These are phyloP conservation scores for Microcos paniculata DNA, from an alignment of 345 rosid genomes.

Conservation along the genomic window DNA sequence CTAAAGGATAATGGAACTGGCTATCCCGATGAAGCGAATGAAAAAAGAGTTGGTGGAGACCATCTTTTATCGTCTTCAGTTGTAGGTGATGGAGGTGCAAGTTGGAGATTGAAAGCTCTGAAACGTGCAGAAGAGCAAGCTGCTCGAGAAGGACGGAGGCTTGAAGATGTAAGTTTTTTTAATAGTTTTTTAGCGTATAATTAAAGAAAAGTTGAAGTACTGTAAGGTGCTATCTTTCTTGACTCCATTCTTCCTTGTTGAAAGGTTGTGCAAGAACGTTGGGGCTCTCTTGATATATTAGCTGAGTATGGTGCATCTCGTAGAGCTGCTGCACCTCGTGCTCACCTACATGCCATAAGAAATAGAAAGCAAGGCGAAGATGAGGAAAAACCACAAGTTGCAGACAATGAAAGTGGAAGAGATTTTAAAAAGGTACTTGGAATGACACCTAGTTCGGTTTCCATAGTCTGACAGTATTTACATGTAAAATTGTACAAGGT, in stretches of 20 bases:
- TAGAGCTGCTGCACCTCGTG: conserved; percentile 75
- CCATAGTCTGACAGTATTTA: neutral
- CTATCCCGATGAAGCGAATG: conserved; percentile 71
- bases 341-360: conserved; percentile 82
- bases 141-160: conserved; percentile 69
- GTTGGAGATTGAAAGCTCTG: conserved; percentile 92
- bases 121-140: conserved; percentile 94
- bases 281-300: conserved; percentile 79
- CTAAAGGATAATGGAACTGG: conserved; percentile 72
- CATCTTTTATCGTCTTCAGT: conserved; percentile 51
- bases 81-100: conserved; percentile 96
- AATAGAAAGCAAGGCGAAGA: conserved; percentile 48
- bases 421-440: conserved; percentile 47
- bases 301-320: conserved; percentile 70
- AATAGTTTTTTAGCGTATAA: neutral
- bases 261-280: conserved; percentile 79
- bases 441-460: neutral
- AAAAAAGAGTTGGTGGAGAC: conserved; percentile 35
- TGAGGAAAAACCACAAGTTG: conserved; percentile 29
- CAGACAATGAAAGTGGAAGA: conserved; percentile 34
- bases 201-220: neutral
- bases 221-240: neutral
- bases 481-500: neutral
- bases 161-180: conserved; percentile 51
- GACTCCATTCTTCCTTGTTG: conserved; percentile 17